Conservation (phyloP, 2,329 filamentous ascomycete species). For the Fusarium circinatum region DNA sequence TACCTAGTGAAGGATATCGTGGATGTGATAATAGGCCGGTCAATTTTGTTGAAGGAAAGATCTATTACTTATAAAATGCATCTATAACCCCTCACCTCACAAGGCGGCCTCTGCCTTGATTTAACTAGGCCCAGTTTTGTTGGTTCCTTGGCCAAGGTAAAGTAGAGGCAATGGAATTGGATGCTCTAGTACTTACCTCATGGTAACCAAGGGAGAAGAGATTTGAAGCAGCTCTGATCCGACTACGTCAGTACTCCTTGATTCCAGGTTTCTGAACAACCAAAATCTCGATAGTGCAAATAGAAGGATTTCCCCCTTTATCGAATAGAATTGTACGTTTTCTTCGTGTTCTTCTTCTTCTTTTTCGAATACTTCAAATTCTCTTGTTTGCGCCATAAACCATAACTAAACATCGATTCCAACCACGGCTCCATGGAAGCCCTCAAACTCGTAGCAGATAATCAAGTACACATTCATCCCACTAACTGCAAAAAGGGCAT, state of each 20-base stretch:
- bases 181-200: background rate
- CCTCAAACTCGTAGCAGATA: background rate
- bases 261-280: slow-evolving; percentile 17
- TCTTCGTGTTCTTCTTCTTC: background rate
- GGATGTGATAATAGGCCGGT: background rate
- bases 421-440: background rate
- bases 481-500: background rate
- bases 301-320: background rate
- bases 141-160: slow-evolving; percentile 10
- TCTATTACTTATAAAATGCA: background rate
- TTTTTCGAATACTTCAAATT: background rate
- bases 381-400: background rate
- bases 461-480: background rate
- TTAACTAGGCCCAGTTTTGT: slow-evolving; percentile 29
- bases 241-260: slow-evolving; percentile 19
- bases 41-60: background rate
- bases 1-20: background rate
- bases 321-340: background rate
- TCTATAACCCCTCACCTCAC: slow-evolving; percentile 4
- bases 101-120: slow-evolving; percentile 19
- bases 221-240: slow-evolving; percentile 9
- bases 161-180: background rate
- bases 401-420: background rate
- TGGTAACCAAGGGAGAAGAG: background rate
- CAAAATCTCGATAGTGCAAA: background rate